A percentile compares a stretch with the other conserved stretches of the same genome.
Conservation (phyloP, 306 rosid species). For the Datisca glomerata region DNA sequence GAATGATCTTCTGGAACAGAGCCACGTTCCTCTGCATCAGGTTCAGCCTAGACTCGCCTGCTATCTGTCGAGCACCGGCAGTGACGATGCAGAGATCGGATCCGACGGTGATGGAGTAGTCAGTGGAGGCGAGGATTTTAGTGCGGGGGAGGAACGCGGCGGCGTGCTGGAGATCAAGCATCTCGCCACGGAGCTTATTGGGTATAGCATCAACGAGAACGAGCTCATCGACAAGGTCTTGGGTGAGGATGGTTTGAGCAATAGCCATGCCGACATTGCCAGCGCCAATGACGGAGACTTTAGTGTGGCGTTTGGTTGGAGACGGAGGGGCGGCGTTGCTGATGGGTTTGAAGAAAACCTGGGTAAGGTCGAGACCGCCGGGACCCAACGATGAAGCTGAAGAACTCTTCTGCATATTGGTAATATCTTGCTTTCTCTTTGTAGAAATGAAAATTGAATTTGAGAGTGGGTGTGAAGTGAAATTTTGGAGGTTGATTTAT, state of each 20-base stretch:
- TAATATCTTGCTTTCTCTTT: not conserved
- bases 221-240: slow-evolving; percentile 65
- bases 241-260: slow-evolving; percentile 91
- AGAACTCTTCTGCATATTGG: slow-evolving; percentile 41
- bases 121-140: slow-evolving; percentile 59
- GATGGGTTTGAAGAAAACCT: slow-evolving; percentile 57
- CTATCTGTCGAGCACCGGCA: slow-evolving; percentile 77
- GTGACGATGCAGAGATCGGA: slow-evolving; percentile 89
- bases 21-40: slow-evolving; percentile 64
- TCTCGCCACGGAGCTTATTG: slow-evolving; percentile 85
- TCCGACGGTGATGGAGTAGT: slow-evolving; percentile 47
- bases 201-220: slow-evolving; percentile 61
- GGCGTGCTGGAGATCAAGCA: slow-evolving; percentile 89
- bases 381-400: slow-evolving; percentile 59
- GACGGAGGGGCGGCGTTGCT: slow-evolving; percentile 42
- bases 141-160: slow-evolving; percentile 94
- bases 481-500: not conserved
- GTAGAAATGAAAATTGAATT: not conserved
- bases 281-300: slow-evolving; percentile 68
- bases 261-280: slow-evolving; percentile 99
- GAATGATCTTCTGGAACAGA: slow-evolving; percentile 52
- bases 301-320: slow-evolving; percentile 41
- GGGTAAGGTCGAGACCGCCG: slow-evolving; percentile 57
- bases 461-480: not conserved
- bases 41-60: slow-evolving; percentile 61